phyloP scores from a whole-genome alignment of 148 eudicot species.

The Nyssa sinensis region DNA sequence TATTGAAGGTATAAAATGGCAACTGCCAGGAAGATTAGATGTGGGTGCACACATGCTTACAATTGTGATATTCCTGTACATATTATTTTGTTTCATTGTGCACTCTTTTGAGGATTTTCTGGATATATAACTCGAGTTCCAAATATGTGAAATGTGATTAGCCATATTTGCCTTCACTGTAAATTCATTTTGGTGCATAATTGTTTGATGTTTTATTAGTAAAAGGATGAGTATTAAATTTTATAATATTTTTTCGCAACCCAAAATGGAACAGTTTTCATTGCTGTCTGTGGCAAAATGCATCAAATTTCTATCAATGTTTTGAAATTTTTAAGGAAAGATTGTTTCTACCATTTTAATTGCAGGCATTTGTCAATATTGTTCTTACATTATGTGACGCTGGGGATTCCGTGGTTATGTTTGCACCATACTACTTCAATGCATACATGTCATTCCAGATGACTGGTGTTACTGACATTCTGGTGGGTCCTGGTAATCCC shows the following conservation, averaged over 20 bases:
- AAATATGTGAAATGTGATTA: no score
- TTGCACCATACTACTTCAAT: slow-evolving; percentile 97
- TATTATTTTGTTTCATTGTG: background rate
- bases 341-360: slow-evolving; percentile 9
- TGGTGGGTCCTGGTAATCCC: slow-evolving; percentile 89
- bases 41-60: no score
- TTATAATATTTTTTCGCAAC: no score
- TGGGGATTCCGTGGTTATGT: slow-evolving; percentile 97
- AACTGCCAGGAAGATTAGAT: background rate
- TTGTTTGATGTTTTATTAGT: background rate
- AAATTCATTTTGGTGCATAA: background rate
- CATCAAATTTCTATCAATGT: background rate
- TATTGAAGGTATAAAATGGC: no score
- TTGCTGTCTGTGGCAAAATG: background rate
- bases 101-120: background rate
- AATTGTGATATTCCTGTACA: background rate
- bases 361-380: slow-evolving; percentile 90
- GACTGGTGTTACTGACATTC: slow-evolving; percentile 91
- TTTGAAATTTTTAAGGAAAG: background rate
- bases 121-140: background rate
- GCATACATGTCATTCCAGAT: slow-evolving; percentile 99
- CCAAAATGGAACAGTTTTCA: no score
- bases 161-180: background rate
- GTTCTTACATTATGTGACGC: slow-evolving; percentile 94
- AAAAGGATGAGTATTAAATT: background rate